Evolutionary conservation across 495 filamentous ascomycete species (phyloP).

Genomic region (Penicillium cataractarum): DNA sequence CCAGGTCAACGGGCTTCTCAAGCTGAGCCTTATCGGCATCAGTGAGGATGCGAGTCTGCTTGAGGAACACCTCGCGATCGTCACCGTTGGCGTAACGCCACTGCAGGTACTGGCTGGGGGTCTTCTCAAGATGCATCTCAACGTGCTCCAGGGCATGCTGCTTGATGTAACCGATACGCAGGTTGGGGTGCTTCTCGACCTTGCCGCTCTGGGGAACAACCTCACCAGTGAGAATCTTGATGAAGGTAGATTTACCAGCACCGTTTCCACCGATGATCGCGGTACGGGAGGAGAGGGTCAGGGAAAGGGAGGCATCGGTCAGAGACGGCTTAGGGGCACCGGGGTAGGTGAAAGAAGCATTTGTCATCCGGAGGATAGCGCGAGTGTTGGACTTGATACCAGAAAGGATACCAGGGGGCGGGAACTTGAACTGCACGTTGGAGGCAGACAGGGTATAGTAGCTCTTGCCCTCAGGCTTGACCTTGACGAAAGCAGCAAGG

Average conservation of each 20-base stretch:
- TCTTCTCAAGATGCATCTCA: conserved; percentile 99
- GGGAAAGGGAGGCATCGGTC: conserved; percentile 78
- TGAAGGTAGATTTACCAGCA: conserved; percentile 97
- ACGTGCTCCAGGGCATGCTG: conserved; percentile 99
- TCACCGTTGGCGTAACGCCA: conserved; percentile 98
- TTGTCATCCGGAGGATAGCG: conserved; percentile 92
- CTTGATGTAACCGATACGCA: conserved; percentile 99
- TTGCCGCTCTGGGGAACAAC: conserved; percentile 81
- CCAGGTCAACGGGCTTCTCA: conserved; percentile 81
- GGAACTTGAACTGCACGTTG: conserved; percentile 95
- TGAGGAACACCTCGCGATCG: conserved; percentile 94
- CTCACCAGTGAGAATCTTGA: conserved; percentile 98
- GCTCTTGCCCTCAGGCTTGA: conserved; percentile 94
- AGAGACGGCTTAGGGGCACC: conserved; percentile 83
- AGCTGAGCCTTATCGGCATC: conserved; percentile 85
- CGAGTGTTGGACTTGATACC: conserved; percentile 94
- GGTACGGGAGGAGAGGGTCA: conserved; percentile 87
- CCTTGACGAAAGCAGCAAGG: conserved; percentile 86
- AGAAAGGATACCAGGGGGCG: conserved; percentile 87
- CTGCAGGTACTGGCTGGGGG: conserved; percentile 96
- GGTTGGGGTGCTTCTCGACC: conserved; percentile 97
- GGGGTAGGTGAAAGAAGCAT: conserved; percentile 89
- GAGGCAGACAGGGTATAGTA: conserved; percentile 97
- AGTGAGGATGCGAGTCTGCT: conserved; percentile 92
- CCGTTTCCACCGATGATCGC: conserved; percentile 98